These are phyloP conservation scores for Crithidia thermophila DNA, from an alignment of 208 protist genomes.

Conservation along the genomic window DNA sequence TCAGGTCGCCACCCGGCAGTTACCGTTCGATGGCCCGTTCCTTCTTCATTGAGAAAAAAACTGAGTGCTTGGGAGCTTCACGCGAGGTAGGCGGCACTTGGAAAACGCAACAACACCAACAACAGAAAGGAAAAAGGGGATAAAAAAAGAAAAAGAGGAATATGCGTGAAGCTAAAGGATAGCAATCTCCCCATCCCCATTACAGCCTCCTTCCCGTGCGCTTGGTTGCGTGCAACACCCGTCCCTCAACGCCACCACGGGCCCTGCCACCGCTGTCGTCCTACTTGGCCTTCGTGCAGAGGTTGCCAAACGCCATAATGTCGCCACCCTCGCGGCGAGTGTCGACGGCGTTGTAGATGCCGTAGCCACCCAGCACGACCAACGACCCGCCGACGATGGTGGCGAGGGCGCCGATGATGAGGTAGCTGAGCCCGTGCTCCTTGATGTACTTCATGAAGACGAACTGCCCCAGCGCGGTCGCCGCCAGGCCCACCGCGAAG, in stretches of 20 bases:
- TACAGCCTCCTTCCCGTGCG: neutral
- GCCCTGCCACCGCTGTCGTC: neutral
- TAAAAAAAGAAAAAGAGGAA: neutral
- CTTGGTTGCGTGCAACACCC: neutral
- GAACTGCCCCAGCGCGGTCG: slow-evolving; percentile 69
- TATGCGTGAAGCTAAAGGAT: neutral
- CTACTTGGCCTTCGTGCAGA: slow-evolving; percentile 36
- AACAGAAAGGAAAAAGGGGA: no score
- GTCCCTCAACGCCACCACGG: no score
- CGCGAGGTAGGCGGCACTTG: no score
- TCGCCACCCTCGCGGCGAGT: slow-evolving; percentile 35
- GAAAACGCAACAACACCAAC: no score
- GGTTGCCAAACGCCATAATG: slow-evolving; percentile 53
- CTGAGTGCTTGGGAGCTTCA: no score
- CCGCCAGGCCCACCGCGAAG: slow-evolving; percentile 58
- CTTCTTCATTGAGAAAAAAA: no score
- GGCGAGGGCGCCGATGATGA: slow-evolving; percentile 69
- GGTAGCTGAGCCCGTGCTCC: slow-evolving; percentile 50
- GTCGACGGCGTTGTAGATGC: slow-evolving; percentile 73
- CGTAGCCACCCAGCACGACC: slow-evolving; percentile 59
- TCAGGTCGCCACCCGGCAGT: no score
- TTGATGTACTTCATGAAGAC: slow-evolving; percentile 81
- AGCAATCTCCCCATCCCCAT: neutral
- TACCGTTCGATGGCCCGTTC: no score
- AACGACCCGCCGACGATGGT: slow-evolving; percentile 75